Percentiles rank a stretch among this genome's conserved stretches.
Evolutionary conservation across 495 filamentous ascomycete species (phyloP).

Genomic region (Monascus purpureus): DNA sequence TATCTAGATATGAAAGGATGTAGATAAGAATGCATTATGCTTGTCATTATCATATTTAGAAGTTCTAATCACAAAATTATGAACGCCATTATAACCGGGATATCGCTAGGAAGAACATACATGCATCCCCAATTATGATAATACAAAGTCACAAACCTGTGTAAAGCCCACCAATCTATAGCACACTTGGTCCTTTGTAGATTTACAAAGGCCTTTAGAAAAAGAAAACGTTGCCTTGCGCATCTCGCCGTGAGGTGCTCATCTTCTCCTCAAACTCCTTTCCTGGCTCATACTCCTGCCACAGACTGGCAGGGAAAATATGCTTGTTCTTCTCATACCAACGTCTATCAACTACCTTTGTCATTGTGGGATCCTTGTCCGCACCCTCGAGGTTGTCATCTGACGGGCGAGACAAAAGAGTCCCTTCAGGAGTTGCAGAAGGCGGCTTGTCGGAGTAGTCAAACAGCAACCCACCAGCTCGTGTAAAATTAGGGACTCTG

Average conservation of each 20-base stretch:
- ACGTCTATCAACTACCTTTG: conserved; percentile 88
- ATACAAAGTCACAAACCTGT: no score
- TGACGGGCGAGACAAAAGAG: conserved; percentile 30
- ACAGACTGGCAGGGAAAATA: conserved; percentile 89
- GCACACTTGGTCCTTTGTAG: no score
- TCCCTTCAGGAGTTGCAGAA: conserved; percentile 18
- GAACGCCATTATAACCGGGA: no score
- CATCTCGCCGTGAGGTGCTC: conserved; percentile 49
- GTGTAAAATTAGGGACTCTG: conserved; percentile 54
- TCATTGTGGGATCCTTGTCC: conserved; percentile 66
- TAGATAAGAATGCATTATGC: no score
- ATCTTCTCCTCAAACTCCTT: conserved; percentile 74
- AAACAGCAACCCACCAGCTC: conserved; percentile 46
- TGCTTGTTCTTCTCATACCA: conserved; percentile 98
- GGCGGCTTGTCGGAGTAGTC: conserved; percentile 52
- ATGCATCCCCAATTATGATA: no score
- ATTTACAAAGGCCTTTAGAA: conserved; percentile 37
- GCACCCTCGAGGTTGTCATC: conserved; percentile 54
- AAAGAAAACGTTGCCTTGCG: conserved; percentile 85
- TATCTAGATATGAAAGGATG: no score
- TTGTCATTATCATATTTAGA: no score
- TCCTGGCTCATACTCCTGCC: conserved; percentile 87
- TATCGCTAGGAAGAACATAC: no score
- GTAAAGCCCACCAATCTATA: no score
- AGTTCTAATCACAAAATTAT: no score